Base-by-base conservation (phyloP, 495 filamentous ascomycete genomes). In the Daldinia bambusicola region DNA sequence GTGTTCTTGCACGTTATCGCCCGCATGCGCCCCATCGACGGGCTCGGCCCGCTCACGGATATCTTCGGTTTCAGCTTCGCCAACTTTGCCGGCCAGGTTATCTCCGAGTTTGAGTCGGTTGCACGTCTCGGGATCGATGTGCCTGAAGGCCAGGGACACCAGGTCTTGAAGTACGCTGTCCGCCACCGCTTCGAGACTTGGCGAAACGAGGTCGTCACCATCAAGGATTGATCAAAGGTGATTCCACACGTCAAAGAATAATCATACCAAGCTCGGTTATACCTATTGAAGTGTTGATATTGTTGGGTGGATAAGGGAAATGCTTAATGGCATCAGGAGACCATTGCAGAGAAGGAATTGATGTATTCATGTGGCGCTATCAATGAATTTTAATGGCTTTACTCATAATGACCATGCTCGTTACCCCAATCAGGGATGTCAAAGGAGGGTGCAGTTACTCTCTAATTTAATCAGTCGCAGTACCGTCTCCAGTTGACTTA, bases 51-150 rank as follows among this genome's bases (percentile, higher is more conserved):
- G 4, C 6, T 71, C 5, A 57, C 53, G 5, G 63, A 62, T 4
- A 18, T 59, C 22, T 71, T 62, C 41, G 62, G 68, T n/a, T 67
- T 71, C 36, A 1, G 6, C 18, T 45, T 64, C 37, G 22, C 56
- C n/a, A 26, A 22, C 36, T 34, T 18, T 9, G 10, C 7, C 0
- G 63, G 45, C n/a, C 6, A 13, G 2, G 5, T n/a, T 1, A 60
- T 66, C 16, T 53, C 63, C 1, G 31, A 56, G 0, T 48, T 68
- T 20, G 58, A 62, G 57, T 31, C 6, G 4, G 38, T 26, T 2
- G 48, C 56, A 1, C 65, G 65, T 9, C 5, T 55, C 6, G 57
- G 53, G 5, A 6, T 56, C 6, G 4, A 56, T n/a, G 16, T 4
- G 20, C 13, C 30, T 0, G 53, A 20, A 6, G 32, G 30, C 7